Base-by-base conservation (phyloP, 2,329 filamentous ascomycete genomes). In the Neoarthrinium moseri region DNA sequence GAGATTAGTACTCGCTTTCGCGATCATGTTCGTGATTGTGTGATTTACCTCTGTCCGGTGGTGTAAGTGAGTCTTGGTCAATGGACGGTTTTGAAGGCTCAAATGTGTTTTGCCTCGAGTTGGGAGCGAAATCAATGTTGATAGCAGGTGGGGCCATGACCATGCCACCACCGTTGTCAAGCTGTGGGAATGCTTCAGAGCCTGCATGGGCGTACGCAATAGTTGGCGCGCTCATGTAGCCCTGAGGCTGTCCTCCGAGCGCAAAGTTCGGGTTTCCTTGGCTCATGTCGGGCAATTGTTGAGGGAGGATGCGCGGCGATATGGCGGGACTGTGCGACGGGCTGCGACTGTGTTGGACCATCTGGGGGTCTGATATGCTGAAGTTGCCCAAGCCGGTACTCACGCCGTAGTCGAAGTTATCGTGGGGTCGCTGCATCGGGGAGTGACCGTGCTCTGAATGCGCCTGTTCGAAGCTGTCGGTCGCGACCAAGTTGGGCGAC, bases 61-160 rank as follows among this genome's bases (percentile, higher is more conserved):
- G 91, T 41, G 87, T 94, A 51, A 96, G 70, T 4, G 91, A 90
- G 63, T 95, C 89, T 52, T 84, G 78, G 54, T 89, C 83, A 54
- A 84, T 72, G n/a, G 75, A 74, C 23, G 77, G 69, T 59, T 87
- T 89, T 17, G 78, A 73, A 22, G 80, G 78, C 51, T 86, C 86
- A 61, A 88, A 86, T 55, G 75, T 82, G 43, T 75, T 79, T 57
- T 81, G 81, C 47, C 79, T 72, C 43, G 87, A 81, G 7, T 84
- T 84, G 20, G 91, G 91, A 13, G 91, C 91, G 65, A 89, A 91
- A 62, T 96, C 89, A 56, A 96, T 94, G 61, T 94, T 95, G 67
- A 96, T 96, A 42, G 91, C 89, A 0, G 91, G 91, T n/a, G 91
- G 89, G 4, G 86, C 87, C 85, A 95, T 94, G 55, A 87, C 80